Percentiles rank a stretch among this genome's conserved stretches.
Conservation (phyloP, 495 filamentous ascomycete genomes). For the Penicillium dipodomyicola region DNA sequence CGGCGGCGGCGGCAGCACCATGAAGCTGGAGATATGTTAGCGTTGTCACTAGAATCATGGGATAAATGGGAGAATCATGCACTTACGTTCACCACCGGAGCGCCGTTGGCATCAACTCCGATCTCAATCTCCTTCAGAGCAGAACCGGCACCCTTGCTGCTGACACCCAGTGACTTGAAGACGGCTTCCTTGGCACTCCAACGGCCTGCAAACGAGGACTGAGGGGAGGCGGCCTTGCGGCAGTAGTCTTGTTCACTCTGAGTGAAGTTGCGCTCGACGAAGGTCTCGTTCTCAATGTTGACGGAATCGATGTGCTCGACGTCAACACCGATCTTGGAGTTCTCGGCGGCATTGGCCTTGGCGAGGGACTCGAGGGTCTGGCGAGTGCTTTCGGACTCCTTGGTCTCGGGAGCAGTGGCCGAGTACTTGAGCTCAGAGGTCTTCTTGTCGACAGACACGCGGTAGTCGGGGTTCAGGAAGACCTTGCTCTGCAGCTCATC, state of each 20-base stretch:
- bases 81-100: conserved; percentile 81
- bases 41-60: conserved; percentile 4
- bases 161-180: conserved; percentile 94
- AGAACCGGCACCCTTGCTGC: conserved; percentile 82
- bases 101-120: conserved; percentile 70
- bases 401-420: conserved; percentile 56
- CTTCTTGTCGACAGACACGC: conserved; percentile 82
- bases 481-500: conserved; percentile 81
- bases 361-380: conserved; percentile 78
- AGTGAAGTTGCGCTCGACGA: conserved; percentile 94
- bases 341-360: conserved; percentile 63
- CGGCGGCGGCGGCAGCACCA: conserved; percentile 76
- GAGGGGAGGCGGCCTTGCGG: conserved; percentile 68
- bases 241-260: conserved; percentile 79
- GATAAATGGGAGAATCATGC: background rate
- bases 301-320: conserved; percentile 81
- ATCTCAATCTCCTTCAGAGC: conserved; percentile 95
- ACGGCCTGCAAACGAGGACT: conserved; percentile 83
- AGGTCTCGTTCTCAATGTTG: conserved; percentile 89
- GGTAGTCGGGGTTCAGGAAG: conserved; percentile 92
- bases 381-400: conserved; percentile 62
- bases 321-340: conserved; percentile 88
- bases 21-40: conserved; percentile 61
- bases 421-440: conserved; percentile 73
- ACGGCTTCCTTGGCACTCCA: conserved; percentile 99